These are phyloP conservation scores for Saururus chinensis DNA, from an alignment of 164 flowering plant genomes.

Conservation along the genomic window DNA sequence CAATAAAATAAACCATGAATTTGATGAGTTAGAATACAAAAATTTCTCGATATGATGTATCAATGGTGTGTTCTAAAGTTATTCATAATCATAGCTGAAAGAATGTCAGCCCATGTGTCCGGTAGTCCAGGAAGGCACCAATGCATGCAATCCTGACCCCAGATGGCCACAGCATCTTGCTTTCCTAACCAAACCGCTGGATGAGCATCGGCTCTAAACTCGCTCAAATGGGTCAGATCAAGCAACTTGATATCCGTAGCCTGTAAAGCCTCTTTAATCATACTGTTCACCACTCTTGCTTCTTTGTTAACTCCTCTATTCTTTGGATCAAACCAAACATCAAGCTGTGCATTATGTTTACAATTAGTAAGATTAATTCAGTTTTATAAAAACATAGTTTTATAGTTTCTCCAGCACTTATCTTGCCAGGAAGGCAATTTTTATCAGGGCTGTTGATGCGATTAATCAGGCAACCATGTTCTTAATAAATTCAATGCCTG, in stretches of 20 bases:
- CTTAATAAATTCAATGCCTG: neutral
- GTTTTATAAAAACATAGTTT: neutral
- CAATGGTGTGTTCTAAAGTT: constrained; percentile 5
- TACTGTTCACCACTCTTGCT: constrained; percentile 56
- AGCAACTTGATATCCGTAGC: constrained; percentile 51
- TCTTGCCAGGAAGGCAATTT: neutral
- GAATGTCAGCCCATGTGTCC: constrained; percentile 90
- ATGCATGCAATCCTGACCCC: constrained; percentile 99
- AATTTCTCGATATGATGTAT: too few relatives aligned
- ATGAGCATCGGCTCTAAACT: constrained; percentile 95
- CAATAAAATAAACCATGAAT: too few relatives aligned
- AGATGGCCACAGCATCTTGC: constrained; percentile 76
- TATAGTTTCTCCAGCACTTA: neutral
- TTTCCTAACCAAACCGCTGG: constrained; percentile 94
- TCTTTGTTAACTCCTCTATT: constrained; percentile 84
- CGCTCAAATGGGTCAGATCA: constrained; percentile 76
- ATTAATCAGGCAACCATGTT: neutral
- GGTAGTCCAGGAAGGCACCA: constrained; percentile 99
- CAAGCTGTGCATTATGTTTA: constrained; percentile 54
- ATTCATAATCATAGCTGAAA: constrained; percentile 35
- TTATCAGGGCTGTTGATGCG: neutral
- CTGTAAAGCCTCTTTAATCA: constrained; percentile 43
- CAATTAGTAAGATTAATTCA: neutral
- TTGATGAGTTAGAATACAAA: too few relatives aligned
- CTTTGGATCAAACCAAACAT: constrained; percentile 83